Evolutionary conservation across 441 rosid genomes (phyloP).

Genomic region (Aquilaria agallochum): DNA sequence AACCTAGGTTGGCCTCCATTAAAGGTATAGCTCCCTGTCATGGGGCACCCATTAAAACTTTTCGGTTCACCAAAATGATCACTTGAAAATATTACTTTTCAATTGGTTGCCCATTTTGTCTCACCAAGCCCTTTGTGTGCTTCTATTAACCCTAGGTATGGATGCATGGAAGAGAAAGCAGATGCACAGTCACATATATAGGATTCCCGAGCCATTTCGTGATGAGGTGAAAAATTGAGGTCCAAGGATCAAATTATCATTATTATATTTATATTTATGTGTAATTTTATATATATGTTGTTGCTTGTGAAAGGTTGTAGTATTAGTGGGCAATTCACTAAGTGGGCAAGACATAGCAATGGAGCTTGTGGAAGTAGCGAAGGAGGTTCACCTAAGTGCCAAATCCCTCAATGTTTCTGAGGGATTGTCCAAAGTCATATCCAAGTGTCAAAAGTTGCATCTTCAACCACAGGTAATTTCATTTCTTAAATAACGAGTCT

Average conservation of each 20-base stretch:
- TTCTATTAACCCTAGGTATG: constrained; percentile 51
- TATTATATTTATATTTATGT: neutral
- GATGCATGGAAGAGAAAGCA: constrained; percentile 83
- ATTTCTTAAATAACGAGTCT: neutral
- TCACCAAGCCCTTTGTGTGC: neutral
- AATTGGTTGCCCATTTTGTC: neutral
- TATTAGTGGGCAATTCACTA: constrained; percentile 72
- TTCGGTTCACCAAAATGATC: neutral
- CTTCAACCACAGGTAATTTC: constrained; percentile 57
- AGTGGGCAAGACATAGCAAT: constrained; percentile 94
- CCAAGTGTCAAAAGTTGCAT: constrained; percentile 54
- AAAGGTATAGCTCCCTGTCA: constrained; percentile 39
- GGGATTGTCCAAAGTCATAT: constrained; percentile 82
- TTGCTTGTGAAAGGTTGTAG: constrained; percentile 49
- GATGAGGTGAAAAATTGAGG: constrained; percentile 42
- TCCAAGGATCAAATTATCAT: neutral
- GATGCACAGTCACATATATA: constrained; percentile 77
- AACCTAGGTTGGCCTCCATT: constrained; percentile 70
- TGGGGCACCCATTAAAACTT: too few relatives aligned
- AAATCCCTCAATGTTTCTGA: constrained; percentile 47
- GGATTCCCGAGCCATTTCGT: constrained; percentile 75
- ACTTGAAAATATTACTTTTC: neutral
- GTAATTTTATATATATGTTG: neutral
- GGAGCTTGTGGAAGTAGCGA: constrained; percentile 78
- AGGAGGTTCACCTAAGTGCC: constrained; percentile 73